Percentiles rank a stretch among this genome's conserved stretches.
Evolutionary conservation across 73 alveolate species (phyloP).

Genomic region (Paramecium caudatum): DNA sequence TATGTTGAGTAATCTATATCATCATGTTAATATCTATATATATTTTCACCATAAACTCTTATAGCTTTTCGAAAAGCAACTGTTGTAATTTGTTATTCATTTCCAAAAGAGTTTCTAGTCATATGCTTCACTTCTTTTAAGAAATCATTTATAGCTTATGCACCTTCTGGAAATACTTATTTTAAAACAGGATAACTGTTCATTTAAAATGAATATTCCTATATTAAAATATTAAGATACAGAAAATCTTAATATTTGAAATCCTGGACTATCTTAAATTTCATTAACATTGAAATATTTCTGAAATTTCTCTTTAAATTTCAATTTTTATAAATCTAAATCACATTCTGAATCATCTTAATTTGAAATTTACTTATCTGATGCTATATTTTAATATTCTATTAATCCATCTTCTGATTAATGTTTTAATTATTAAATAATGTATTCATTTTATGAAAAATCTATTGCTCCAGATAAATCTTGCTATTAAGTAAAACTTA

Average conservation of each 20-base stretch:
- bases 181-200: conserved; percentile 40
- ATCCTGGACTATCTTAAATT: neutral
- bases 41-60: conserved; percentile 29
- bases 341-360: conserved; percentile 8
- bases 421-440: neutral
- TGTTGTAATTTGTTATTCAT: conserved; percentile 14
- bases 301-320: conserved; percentile 6
- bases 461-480: neutral
- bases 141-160: conserved; percentile 14
- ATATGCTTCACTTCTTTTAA: conserved; percentile 26
- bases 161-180: conserved; percentile 5
- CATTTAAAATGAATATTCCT: conserved; percentile 41
- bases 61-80: conserved; percentile 40
- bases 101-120: conserved; percentile 58
- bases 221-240: neutral
- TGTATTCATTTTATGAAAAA: conserved; percentile 33
- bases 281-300: neutral
- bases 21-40: conserved; percentile 59
- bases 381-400: neutral
- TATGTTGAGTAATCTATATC: conserved; percentile 47
- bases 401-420: neutral
- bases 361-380: neutral
- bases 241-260: neutral
- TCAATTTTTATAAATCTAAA: neutral
- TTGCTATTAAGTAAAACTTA: conserved; percentile 3